Percentiles rank a stretch among this genome's conserved stretches.
phyloP scores from a whole-genome alignment of 805 yeast genomes.

The Starmerella apis region DNA sequence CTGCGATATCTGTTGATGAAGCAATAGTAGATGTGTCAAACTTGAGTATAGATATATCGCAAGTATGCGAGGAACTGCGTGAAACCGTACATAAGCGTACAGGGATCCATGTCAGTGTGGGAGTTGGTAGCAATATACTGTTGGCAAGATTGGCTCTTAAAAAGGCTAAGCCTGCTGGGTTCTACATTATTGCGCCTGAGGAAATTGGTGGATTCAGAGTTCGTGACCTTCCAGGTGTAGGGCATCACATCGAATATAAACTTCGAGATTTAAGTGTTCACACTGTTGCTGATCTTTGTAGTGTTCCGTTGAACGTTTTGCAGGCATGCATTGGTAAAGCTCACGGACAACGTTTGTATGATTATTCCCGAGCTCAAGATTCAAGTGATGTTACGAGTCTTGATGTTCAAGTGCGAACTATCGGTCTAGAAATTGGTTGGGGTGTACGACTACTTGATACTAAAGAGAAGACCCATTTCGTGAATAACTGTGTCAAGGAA shows the following conservation, averaged over 20 bases:
- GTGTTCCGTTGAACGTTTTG: slow-evolving; percentile 33
- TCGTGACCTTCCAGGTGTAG: slow-evolving; percentile 37
- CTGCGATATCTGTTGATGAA: slow-evolving; percentile 88
- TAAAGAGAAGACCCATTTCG: slow-evolving; percentile 54
- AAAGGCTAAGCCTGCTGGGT: slow-evolving; percentile 74
- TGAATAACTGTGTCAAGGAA: slow-evolving; percentile 49
- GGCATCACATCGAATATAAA: slow-evolving; percentile 37
- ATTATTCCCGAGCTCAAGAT: slow-evolving; percentile 60
- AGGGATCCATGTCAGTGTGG: slow-evolving; percentile 65
- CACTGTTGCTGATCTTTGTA: slow-evolving; percentile 35
- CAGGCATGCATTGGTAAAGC: slow-evolving; percentile 52
- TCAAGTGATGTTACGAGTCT: slow-evolving; percentile 38
- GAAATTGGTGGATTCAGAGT: slow-evolving; percentile 24
- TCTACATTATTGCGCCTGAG: slow-evolving; percentile 32
- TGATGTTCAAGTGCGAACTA: slow-evolving; percentile 48
- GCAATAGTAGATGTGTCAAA: slow-evolving; percentile 62
- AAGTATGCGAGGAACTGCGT: slow-evolving; percentile 24
- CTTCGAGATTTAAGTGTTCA: slow-evolving; percentile 34
- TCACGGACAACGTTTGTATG: slow-evolving; percentile 53
- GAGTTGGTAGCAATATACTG: slow-evolving; percentile 62
- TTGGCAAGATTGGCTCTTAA: slow-evolving; percentile 65
- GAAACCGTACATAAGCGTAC: slow-evolving; percentile 33
- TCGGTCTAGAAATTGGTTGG: slow-evolving; percentile 84
- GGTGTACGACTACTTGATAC: slow-evolving; percentile 65
- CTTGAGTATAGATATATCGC: slow-evolving; percentile 7